A percentile compares a stretch with the other conserved stretches of the same genome.
phyloP scores from a whole-genome alignment of 2,329 filamentous ascomycete species.

The Sclerotinia sclerotiorum region DNA sequence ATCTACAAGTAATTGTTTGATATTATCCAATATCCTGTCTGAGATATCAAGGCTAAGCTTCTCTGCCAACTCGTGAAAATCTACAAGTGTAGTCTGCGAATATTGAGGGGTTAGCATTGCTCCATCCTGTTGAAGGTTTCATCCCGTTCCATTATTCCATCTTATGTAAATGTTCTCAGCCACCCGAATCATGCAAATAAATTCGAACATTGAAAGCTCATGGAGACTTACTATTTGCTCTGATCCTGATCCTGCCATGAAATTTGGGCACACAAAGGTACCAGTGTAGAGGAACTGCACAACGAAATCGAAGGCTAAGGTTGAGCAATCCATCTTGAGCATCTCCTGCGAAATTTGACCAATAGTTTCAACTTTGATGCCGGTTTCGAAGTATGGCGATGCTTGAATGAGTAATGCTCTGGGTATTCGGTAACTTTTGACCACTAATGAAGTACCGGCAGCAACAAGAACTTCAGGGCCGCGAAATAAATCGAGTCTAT shows the following conservation, averaged over 20 bases:
- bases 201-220: conserved; percentile 31
- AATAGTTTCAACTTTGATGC: conserved; percentile 15
- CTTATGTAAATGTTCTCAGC: neutral
- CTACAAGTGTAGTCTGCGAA: neutral
- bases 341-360: conserved; percentile 18
- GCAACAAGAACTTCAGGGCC: conserved; percentile 20
- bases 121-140: neutral
- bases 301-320: conserved; percentile 21
- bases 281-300: conserved; percentile 27
- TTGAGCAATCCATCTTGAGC: conserved; percentile 12
- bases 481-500: conserved; percentile 7
- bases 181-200: neutral
- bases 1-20: neutral
- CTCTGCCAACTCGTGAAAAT: neutral
- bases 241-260: neutral
- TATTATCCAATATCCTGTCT: neutral
- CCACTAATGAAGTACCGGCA: neutral
- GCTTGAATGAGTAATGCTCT: conserved; percentile 25
- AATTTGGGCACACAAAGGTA: neutral
- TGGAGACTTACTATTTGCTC: conserved; percentile 19
- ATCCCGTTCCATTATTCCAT: neutral
- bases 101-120: neutral
- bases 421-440: conserved; percentile 12
- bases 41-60: neutral
- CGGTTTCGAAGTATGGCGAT: conserved; percentile 23